Conservation (phyloP, 2,329 filamentous ascomycete genomes). For the Scleromitrula shiraiana region DNA sequence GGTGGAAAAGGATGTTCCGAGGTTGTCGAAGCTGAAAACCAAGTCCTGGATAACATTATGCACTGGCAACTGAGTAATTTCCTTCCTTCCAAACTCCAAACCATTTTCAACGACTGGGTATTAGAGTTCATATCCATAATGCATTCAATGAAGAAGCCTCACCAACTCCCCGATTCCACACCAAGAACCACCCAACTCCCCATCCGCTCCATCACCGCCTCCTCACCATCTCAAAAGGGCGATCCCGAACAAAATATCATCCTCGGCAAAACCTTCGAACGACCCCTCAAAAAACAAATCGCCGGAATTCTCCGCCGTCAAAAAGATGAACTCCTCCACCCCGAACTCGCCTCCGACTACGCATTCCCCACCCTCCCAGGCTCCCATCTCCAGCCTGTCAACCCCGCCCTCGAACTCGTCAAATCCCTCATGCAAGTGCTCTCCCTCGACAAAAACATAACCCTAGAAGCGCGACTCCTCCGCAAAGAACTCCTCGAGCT, state of each 20-base stretch:
- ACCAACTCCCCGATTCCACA: conserved; percentile 37
- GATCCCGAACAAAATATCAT: conserved; percentile 55
- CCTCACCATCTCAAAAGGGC: too few relatives aligned
- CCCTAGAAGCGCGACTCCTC: conserved; percentile 76
- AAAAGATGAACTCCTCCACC: conserved; percentile 80
- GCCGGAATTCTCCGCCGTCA: conserved; percentile 73
- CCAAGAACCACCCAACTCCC: conserved; percentile 52
- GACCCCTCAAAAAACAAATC: conserved; percentile 84
- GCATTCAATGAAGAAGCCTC: conserved; percentile 72
- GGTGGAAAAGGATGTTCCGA: conserved; percentile 86
- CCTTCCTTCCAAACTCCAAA: conserved; percentile 70
- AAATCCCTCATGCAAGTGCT: conserved; percentile 91
- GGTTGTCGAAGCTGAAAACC: conserved; percentile 67
- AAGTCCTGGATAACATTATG: conserved; percentile 86
- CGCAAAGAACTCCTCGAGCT: conserved; percentile 82
- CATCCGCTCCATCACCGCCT: conserved; percentile 46
- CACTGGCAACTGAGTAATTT: conserved; percentile 96
- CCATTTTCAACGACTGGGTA: conserved; percentile 84
- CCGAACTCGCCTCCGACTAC: conserved; percentile 81
- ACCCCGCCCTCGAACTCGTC: conserved; percentile 82
- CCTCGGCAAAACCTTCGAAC: conserved; percentile 76
- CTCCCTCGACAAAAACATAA: conserved; percentile 82
- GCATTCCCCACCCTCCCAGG: conserved; percentile 74
- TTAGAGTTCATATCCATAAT: conserved; percentile 93
- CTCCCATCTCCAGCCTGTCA: conserved; percentile 53